Evolutionary conservation across 2,329 filamentous ascomycete species (phyloP).

Genomic region (Aspergillaceae sp.): DNA sequence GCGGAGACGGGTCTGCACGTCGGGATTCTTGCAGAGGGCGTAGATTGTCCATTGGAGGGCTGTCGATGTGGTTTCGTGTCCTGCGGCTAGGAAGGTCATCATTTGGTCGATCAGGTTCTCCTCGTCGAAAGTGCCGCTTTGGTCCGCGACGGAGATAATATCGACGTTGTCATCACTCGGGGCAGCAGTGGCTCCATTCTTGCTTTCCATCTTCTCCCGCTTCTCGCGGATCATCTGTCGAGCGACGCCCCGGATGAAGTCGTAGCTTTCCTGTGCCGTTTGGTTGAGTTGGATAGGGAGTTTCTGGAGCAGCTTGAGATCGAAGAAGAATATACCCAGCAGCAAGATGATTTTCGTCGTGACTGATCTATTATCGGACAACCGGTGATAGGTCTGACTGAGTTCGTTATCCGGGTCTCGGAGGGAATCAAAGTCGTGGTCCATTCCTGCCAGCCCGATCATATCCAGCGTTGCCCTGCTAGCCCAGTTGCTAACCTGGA

Average conservation of each 20-base stretch:
- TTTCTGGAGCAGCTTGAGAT: conserved; percentile 49
- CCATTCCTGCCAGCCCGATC: conserved; percentile 63
- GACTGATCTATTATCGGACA: conserved; percentile 14
- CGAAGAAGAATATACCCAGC: conserved; percentile 51
- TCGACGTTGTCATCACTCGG: conserved; percentile 40
- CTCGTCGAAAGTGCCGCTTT: conserved; percentile 66
- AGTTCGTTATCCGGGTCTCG: conserved; percentile 53
- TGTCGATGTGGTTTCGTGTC: conserved; percentile 70
- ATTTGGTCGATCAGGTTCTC: conserved; percentile 78
- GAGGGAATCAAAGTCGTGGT: conserved; percentile 61
- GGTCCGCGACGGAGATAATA: conserved; percentile 71
- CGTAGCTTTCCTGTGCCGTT: conserved; percentile 50
- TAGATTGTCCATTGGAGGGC: conserved; percentile 70
- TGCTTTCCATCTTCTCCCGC: conserved; percentile 43
- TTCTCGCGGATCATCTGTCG: conserved; percentile 63
- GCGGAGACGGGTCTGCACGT: conserved; percentile 59
- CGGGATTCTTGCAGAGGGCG: conserved; percentile 56
- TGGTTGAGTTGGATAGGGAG: conserved; percentile 65
- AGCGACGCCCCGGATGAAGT: conserved; percentile 57
- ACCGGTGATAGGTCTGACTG: conserved; percentile 29
- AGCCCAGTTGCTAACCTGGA: conserved; percentile 56
- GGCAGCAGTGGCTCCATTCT: neutral
- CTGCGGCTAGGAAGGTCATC: conserved; percentile 81
- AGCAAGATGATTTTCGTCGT: conserved; percentile 45
- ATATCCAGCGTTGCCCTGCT: conserved; percentile 65